Conservation (phyloP, 225 moss, liverwort and hornwort genomes). For the Pleurozium schreberi region DNA sequence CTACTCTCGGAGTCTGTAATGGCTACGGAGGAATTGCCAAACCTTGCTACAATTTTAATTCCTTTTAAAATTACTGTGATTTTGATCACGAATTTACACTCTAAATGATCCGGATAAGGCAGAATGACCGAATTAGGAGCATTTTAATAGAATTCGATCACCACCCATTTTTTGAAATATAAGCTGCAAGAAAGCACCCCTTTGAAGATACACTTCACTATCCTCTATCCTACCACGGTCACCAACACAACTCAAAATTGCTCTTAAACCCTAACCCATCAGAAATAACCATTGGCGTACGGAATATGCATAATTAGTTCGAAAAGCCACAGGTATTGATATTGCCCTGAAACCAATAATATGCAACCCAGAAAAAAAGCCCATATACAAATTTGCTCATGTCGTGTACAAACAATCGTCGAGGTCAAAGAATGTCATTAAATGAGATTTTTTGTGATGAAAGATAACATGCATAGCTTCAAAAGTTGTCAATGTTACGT, state of each 20-base stretch:
- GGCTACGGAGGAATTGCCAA: background rate
- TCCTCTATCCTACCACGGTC: background rate
- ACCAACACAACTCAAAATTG: background rate
- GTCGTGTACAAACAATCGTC: background rate
- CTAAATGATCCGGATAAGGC: background rate
- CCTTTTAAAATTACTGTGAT: background rate
- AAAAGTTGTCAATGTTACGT: background rate
- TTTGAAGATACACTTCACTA: background rate
- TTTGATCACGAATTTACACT: background rate
- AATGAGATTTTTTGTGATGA: background rate
- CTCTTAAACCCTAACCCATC: slow-evolving; percentile 11
- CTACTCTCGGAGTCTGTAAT: background rate
- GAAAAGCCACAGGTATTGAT: background rate
- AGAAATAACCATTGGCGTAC: background rate
- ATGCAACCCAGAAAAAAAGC: background rate
- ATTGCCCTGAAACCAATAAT: background rate
- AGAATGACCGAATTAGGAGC: background rate
- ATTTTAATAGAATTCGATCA: background rate
- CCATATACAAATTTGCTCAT: background rate
- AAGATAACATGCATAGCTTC: no score
- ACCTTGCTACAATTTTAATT: background rate
- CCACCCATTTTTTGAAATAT: background rate
- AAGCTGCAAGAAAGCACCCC: background rate
- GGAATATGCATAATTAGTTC: background rate
- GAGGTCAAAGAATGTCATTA: background rate